Evolutionary conservation across 345 rosid genomes (phyloP).

Genomic region (Syzygium jambos): DNA sequence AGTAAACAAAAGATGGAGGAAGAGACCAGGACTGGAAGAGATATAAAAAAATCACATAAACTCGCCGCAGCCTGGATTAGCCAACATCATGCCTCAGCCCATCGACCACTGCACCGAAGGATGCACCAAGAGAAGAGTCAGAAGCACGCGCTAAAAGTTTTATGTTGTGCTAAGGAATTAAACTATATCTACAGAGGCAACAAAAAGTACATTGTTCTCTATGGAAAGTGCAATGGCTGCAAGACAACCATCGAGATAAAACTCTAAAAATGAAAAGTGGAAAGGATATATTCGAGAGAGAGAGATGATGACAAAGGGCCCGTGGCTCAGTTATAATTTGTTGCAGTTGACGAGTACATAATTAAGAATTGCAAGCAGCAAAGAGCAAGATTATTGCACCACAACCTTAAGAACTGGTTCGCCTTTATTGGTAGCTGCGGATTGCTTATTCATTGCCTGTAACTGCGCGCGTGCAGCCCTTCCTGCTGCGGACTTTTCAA

Average conservation of each 20-base stretch:
- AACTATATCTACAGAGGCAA: background rate
- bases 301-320: background rate
- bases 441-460: slow-evolving; percentile 68
- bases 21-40: background rate
- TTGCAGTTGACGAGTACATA: background rate
- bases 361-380: background rate
- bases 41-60: background rate
- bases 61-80: background rate
- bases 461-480: slow-evolving; percentile 83
- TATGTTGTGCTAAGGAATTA: background rate
- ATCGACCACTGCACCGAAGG: background rate
- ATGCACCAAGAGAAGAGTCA: background rate
- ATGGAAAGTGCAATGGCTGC: background rate
- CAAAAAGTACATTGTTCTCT: background rate
- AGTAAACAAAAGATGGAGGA: background rate
- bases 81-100: background rate
- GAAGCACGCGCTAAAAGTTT: background rate
- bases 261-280: background rate
- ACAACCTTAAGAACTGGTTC: slow-evolving; percentile 85
- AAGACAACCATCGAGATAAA: background rate
- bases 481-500: slow-evolving; percentile 86
- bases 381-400: background rate
- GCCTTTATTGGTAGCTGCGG: slow-evolving; percentile 57
- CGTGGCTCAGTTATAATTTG: background rate
- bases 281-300: background rate